Percentiles rank a stretch among this genome's conserved stretches.
Conservation (phyloP, 1,139 yeast genomes). For the Yamadazyma atlantica region DNA sequence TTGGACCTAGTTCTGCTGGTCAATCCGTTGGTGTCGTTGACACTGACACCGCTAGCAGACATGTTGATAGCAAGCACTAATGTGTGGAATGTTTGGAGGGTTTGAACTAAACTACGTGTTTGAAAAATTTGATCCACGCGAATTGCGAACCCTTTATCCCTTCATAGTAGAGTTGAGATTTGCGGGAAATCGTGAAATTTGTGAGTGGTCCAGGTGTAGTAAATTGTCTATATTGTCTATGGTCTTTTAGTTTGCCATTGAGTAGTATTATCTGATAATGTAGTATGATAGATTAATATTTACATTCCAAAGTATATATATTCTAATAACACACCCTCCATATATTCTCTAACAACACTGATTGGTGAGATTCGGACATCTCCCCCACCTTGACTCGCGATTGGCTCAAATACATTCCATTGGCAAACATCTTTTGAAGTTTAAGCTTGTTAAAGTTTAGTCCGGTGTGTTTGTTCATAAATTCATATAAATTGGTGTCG, state of each 20-base stretch:
- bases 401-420: slow-evolving; percentile 4
- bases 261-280: no score
- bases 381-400: slow-evolving; percentile 1
- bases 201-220: background rate
- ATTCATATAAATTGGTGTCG: slow-evolving; percentile 13
- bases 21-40: slow-evolving; percentile 11
- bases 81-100: no score
- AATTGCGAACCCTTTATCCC: background rate
- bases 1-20: slow-evolving; percentile 16
- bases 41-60: slow-evolving; percentile 17
- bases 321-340: background rate
- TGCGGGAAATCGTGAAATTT: no score
- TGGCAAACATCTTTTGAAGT: slow-evolving; percentile 19
- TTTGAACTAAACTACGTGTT: no score
- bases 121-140: slow-evolving; percentile 1
- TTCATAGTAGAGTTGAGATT: no score
- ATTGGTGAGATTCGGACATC: slow-evolving; percentile 7
- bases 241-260: no score
- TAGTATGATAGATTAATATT: no score
- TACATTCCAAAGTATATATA: no score
- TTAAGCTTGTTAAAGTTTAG: slow-evolving; percentile 22
- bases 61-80: slow-evolving; percentile 17
- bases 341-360: slow-evolving; percentile 10
- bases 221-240: background rate
- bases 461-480: slow-evolving; percentile 19